Conservation (phyloP, 192 early-diverging fungal species). For the Chytriomyces confervae region DNA sequence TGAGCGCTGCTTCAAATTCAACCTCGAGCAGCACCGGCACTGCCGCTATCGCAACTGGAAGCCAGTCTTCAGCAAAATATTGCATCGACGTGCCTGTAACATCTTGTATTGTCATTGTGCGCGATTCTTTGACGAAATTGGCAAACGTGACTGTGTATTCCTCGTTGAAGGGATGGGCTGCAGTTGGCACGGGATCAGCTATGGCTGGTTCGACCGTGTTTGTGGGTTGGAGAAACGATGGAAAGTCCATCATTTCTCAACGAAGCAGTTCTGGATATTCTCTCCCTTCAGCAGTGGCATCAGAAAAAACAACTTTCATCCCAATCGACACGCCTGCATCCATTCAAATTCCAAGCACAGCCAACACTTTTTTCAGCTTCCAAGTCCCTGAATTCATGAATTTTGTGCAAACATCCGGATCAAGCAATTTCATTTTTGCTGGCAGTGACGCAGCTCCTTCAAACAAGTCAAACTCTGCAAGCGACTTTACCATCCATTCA, state of each 20-base stretch:
- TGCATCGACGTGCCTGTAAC: not conserved
- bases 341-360: not conserved
- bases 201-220: constrained; percentile 39
- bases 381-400: not conserved
- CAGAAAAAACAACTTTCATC: not conserved
- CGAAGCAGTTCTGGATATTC: not conserved
- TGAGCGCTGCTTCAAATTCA: not conserved
- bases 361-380: not conserved
- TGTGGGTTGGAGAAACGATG: constrained; percentile 40
- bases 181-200: constrained; percentile 31
- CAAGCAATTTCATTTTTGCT: constrained; percentile 1
- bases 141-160: constrained; percentile 7
- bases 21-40: not conserved
- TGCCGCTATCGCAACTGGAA: not conserved
- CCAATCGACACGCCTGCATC: not conserved
- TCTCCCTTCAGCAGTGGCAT: not conserved
- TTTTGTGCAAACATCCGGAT: not conserved
- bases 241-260: constrained; percentile 10
- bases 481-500: not conserved
- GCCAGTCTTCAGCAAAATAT: not conserved
- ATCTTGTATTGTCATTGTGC: not conserved
- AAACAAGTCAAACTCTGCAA: not conserved
- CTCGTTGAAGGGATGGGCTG: constrained; percentile 19
- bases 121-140: not conserved
- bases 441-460: not conserved